Evolutionary conservation across 2,329 filamentous ascomycete genomes (phyloP).

Genomic region (Thelonectria olida): DNA sequence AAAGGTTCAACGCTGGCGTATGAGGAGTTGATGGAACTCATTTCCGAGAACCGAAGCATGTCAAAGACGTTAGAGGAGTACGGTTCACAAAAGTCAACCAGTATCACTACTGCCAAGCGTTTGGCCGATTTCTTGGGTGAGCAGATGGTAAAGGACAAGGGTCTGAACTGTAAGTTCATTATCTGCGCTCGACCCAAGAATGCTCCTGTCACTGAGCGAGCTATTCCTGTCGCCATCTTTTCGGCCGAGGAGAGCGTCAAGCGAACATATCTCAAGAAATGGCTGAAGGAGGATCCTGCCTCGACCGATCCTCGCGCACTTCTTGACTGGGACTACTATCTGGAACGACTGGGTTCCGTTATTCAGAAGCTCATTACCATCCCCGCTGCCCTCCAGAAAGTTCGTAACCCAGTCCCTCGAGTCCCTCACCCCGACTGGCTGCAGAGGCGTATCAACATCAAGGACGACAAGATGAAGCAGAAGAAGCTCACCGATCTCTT

Average conservation of each 20-base stretch:
- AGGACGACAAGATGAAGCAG: constrained; percentile 98
- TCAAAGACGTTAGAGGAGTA: constrained; percentile 97
- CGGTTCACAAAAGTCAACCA: constrained; percentile 93
- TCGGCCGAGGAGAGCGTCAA: constrained; percentile 91
- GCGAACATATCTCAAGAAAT: constrained; percentile 89
- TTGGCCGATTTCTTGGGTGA: constrained; percentile 96
- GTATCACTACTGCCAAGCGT: constrained; percentile 97
- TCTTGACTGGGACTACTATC: constrained; percentile 97
- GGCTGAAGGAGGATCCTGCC: constrained; percentile 90
- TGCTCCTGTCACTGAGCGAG: constrained; percentile 92
- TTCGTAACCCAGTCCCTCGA: constrained; percentile 92
- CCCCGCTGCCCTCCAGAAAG: constrained; percentile 92
- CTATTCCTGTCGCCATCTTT: constrained; percentile 95
- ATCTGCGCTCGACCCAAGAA: constrained; percentile 88
- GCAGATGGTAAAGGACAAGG: constrained; percentile 99
- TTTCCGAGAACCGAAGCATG: constrained; percentile 99
- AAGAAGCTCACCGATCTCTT: constrained; percentile 95
- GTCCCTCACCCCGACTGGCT: constrained; percentile 97
- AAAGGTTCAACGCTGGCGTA: constrained; percentile 91
- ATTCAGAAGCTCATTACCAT: constrained; percentile 99
- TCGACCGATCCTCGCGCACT: constrained; percentile 91
- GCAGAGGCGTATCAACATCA: constrained; percentile 89
- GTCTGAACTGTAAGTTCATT: constrained; percentile 99
- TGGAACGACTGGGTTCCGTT: constrained; percentile 93
- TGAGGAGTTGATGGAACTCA: constrained; percentile 98